Percentiles rank a stretch among this genome's conserved stretches.
These are phyloP conservation scores for Santalum album DNA, from an alignment of 164 flowering plant species.

Conservation along the genomic window DNA sequence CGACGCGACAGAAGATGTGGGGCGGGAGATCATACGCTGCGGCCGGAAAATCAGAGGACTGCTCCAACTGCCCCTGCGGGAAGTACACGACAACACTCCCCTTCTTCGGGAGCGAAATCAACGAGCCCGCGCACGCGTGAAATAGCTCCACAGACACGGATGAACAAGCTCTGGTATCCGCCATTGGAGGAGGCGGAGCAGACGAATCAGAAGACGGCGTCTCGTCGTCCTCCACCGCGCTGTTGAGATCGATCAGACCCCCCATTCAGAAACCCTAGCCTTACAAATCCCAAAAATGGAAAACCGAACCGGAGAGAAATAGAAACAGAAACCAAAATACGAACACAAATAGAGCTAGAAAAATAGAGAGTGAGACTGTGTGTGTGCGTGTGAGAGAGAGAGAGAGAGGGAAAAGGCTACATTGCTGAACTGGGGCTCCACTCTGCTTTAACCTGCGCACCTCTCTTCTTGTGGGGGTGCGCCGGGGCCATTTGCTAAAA, in stretches of 20 bases:
- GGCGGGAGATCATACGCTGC: constrained; percentile 48
- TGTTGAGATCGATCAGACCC: constrained; percentile 72
- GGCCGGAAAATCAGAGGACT: constrained; percentile 27
- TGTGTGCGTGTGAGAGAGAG: too few relatives aligned
- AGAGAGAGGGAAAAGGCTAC: too few relatives aligned
- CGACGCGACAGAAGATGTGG: constrained; percentile 83
- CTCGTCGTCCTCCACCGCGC: constrained; percentile 42
- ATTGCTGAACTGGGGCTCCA: too few relatives aligned
- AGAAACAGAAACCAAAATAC: too few relatives aligned
- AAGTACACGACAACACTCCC: constrained; percentile 77
- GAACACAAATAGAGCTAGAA: too few relatives aligned
- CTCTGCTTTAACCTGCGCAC: too few relatives aligned
- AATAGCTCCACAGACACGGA: constrained; percentile 87
- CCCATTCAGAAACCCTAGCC: constrained; percentile 18
- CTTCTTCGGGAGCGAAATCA: constrained; percentile 74
- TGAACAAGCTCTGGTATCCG: constrained; percentile 18
- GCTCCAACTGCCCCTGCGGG: constrained; percentile 93
- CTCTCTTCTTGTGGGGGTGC: too few relatives aligned
- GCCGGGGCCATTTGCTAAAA: too few relatives aligned
- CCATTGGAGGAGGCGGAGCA: constrained; percentile 20
- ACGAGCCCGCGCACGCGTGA: constrained; percentile 97
- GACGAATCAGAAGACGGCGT: constrained; percentile 19
- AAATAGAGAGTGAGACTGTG: too few relatives aligned
- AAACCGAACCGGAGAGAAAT: too few relatives aligned
- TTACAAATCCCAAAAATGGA: too few relatives aligned